Percentiles rank a stretch among this genome's conserved stretches.
These are phyloP conservation scores for Waitea zeae DNA, from an alignment of 1,284 basidiomycete species.

Conservation along the genomic window DNA sequence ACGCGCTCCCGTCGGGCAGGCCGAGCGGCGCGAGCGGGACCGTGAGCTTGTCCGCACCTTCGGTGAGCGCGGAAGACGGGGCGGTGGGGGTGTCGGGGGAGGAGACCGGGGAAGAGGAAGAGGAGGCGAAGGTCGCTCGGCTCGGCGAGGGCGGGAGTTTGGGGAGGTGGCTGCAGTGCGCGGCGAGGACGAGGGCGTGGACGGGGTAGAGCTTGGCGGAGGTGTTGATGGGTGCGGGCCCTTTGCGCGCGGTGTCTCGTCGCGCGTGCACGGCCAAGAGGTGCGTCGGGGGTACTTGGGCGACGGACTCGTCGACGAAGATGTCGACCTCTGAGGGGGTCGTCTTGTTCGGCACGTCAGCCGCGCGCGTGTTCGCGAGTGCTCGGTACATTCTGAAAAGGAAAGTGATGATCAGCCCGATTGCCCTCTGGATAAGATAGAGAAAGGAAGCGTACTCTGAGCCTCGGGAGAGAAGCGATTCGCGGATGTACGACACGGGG, in stretches of 20 bases:
- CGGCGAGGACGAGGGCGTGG: conserved; percentile 35
- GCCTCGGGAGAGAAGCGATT: conserved; percentile 16
- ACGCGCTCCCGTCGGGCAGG: conserved; percentile 9
- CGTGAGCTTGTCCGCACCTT: too few species aligned
- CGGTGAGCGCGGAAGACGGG: too few species aligned
- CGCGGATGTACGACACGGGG: conserved; percentile 18
- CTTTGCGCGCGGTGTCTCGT: too few species aligned
- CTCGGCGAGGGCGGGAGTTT: conserved; percentile 17
- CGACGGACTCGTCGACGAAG: conserved; percentile 13
- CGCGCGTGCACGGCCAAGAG: conserved; percentile 30
- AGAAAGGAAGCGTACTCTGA: conserved; percentile 17
- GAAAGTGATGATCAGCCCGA: too few species aligned
- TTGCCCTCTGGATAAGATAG: too few species aligned
- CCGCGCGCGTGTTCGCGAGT: too few species aligned
- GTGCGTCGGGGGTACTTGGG: conserved; percentile 30
- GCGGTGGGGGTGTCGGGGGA: too few species aligned
- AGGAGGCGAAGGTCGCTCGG: conserved; percentile 23
- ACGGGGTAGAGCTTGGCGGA: conserved; percentile 31
- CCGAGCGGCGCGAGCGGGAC: too few species aligned
- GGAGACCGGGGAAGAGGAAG: conserved; percentile 13
- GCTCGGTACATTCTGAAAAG: too few species aligned
- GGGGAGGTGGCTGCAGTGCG: conserved; percentile 34
- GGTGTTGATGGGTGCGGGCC: conserved; percentile 11
- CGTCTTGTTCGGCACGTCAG: conserved; percentile 11
- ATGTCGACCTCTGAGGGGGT: conserved; percentile 13